Evolutionary conservation across 371 early-diverging fungal species (phyloP).

Genomic region (Conidiobolus coronatus): DNA sequence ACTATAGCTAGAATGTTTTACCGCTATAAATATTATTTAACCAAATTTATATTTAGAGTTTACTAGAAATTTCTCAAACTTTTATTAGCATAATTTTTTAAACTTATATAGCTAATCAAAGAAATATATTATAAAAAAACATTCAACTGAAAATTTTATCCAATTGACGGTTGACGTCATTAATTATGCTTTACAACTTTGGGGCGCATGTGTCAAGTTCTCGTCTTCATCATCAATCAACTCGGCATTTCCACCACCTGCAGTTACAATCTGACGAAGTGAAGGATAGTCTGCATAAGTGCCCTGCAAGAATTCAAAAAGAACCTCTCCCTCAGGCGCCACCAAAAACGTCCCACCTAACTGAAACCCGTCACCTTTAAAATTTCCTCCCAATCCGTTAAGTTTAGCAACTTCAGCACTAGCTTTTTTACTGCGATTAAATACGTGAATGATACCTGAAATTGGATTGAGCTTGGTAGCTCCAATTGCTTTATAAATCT

Average conservation of each 20-base stretch:
- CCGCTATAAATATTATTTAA: too few relatives aligned
- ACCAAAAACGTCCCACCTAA: background rate
- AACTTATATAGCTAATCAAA: too few relatives aligned
- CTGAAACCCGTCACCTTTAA: background rate
- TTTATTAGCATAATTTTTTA: too few relatives aligned
- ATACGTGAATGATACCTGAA: background rate
- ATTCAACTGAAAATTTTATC: too few relatives aligned
- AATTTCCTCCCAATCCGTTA: background rate
- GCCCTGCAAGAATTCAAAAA: background rate
- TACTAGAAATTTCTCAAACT: too few relatives aligned
- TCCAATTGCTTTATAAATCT: background rate
- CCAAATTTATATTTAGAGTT: too few relatives aligned
- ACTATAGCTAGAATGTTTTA: too few relatives aligned
- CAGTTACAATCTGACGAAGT: background rate
- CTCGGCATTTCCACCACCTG: background rate
- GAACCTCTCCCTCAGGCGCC: background rate
- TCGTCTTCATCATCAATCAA: background rate
- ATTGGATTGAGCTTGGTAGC: background rate
- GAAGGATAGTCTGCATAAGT: background rate
- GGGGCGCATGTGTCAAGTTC: too few relatives aligned
- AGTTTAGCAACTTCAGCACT: background rate
- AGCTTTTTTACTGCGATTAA: too few relatives aligned
- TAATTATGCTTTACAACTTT: too few relatives aligned
- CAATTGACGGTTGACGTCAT: too few relatives aligned
- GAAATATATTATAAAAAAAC: too few relatives aligned